phyloP scores from a whole-genome alignment of 148 eudicot species.

The Cornus controversa region DNA sequence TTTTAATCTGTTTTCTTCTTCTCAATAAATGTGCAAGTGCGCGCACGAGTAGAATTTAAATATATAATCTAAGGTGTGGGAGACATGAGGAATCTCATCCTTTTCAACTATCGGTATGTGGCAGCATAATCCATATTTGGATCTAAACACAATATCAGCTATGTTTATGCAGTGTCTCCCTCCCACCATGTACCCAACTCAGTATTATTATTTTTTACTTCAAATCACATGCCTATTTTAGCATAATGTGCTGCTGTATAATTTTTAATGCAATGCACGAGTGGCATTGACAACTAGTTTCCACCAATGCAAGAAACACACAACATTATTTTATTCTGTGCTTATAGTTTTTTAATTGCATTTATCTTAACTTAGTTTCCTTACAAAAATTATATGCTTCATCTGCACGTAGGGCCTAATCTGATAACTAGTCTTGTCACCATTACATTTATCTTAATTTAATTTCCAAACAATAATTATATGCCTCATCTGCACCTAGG shows the following conservation, averaged over 20 bases:
- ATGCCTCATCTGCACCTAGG: not conserved
- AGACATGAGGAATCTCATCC: no score
- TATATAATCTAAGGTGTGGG: not conserved
- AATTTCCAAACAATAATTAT: no score
- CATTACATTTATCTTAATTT: no score
- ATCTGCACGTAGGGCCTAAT: not conserved
- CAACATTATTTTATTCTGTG: not conserved
- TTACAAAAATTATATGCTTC: not conserved
- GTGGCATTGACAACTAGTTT: not conserved
- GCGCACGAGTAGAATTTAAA: not conserved
- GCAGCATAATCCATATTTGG: no score
- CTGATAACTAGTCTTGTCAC: not conserved
- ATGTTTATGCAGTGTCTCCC: not conserved
- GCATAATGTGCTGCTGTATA: not conserved
- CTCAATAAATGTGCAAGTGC: not conserved
- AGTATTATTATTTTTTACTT: not conserved
- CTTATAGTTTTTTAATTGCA: no score
- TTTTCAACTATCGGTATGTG: no score
- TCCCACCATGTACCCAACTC: not conserved
- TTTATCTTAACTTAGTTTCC: no score
- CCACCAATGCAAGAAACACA: not conserved
- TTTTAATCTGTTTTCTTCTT: not conserved
- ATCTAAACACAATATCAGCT: not conserved
- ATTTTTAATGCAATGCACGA: not conserved
- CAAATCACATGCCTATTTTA: not conserved